Conservation (phyloP, 345 rosid species). For the Eucalyptus viminalis region DNA sequence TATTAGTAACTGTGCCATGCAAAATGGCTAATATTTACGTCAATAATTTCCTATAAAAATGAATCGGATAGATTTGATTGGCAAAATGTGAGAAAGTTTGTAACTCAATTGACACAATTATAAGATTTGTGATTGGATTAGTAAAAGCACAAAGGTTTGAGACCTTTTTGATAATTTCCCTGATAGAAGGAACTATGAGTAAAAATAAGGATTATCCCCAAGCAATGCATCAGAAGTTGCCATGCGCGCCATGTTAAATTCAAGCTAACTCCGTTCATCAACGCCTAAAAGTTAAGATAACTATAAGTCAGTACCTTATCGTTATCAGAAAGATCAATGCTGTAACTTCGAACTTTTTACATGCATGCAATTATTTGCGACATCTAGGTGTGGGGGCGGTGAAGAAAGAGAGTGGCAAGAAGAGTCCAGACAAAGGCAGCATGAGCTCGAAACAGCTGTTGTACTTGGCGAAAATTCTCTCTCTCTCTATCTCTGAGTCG, state of each 20-base stretch:
- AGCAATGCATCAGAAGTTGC: neutral
- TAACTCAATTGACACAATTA: no score
- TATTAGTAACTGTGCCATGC: accelerated
- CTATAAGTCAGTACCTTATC: neutral
- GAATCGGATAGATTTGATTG: accelerated
- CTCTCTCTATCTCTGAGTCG: neutral
- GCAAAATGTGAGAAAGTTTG: neutral
- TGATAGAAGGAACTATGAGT: neutral
- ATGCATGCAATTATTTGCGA: neutral
- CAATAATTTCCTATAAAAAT: no score
- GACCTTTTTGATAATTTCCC: no score
- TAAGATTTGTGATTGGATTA: neutral
- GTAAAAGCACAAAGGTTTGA: no score
- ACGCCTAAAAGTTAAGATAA: neutral
- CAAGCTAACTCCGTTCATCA: neutral
- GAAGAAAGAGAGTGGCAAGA: neutral
- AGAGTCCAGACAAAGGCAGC: neutral
- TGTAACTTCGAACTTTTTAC: neutral
- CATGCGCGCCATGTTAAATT: neutral
- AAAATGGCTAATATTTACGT: accelerated
- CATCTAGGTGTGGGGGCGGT: neutral
- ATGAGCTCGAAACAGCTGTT: neutral
- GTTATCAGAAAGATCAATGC: neutral
- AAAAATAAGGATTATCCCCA: neutral
- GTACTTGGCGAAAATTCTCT: neutral